phyloP scores from a whole-genome alignment of 1,284 basidiomycete genomes.

The Macrocystidia cucumis region DNA sequence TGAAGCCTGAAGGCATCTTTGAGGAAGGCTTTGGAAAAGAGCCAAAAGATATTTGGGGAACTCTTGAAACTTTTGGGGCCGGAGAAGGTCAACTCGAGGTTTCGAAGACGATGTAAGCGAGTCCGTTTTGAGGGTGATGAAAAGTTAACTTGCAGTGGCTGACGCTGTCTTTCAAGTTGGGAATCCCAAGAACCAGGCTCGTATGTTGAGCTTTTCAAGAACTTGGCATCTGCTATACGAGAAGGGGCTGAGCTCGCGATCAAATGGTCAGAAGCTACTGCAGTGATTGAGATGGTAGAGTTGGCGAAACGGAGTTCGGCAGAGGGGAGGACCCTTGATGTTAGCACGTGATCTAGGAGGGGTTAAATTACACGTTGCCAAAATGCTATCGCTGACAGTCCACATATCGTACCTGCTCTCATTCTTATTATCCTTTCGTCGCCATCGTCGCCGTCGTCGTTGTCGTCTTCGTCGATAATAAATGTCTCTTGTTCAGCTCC shows the following conservation, averaged over 20 bases:
- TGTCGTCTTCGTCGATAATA: no score
- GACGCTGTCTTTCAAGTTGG: constrained; percentile 35
- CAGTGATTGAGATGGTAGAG: constrained; percentile 70
- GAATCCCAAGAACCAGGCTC: constrained; percentile 52
- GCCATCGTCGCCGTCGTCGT: no score
- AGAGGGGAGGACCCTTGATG: constrained; percentile 37
- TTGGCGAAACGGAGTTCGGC: constrained; percentile 56
- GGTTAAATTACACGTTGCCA: constrained; percentile 16
- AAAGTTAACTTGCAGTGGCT: constrained; percentile 7
- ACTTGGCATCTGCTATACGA: constrained; percentile 56
- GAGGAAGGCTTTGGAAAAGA: constrained; percentile 46
- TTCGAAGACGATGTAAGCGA: constrained; percentile 38
- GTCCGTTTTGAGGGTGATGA: neutral
- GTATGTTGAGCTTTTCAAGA: constrained; percentile 57
- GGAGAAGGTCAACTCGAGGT: constrained; percentile 36
- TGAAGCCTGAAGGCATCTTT: constrained; percentile 38
- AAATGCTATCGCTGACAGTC: no score
- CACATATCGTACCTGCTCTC: no score
- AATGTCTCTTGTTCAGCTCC: constrained; percentile 42
- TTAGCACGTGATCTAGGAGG: constrained; percentile 14
- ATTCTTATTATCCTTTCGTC: no score
- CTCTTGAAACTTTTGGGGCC: constrained; percentile 50
- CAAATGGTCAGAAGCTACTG: constrained; percentile 64
- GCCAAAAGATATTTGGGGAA: constrained; percentile 52
- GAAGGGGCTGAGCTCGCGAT: constrained; percentile 46